Evolutionary conservation across 345 rosid species (phyloP).

Genomic region (Linum lewisii): DNA sequence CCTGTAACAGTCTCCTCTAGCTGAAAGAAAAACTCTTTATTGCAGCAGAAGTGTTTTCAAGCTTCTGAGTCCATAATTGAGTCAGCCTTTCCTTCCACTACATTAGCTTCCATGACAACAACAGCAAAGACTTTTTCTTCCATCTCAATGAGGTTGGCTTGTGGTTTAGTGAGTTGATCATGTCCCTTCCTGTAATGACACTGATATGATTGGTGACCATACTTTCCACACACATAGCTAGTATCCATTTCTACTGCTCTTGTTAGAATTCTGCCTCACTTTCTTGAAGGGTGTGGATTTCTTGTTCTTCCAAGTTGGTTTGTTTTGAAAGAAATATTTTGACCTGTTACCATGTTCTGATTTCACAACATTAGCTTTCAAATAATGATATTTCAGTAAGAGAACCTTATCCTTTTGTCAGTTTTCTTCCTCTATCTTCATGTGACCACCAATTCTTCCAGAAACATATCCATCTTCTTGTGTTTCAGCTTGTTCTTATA

Average conservation of each 20-base stretch:
- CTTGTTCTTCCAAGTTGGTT: neutral
- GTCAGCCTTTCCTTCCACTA: neutral
- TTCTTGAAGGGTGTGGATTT: neutral
- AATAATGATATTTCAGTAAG: neutral
- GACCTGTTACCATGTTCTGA: neutral
- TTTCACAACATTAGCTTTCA: neutral
- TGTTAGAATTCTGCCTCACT: neutral
- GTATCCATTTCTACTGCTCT: neutral
- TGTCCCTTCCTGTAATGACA: neutral
- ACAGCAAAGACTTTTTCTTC: neutral
- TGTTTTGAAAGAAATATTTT: neutral
- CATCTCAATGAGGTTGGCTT: neutral
- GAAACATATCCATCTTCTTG: too few relatives aligned
- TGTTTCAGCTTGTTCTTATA: neutral
- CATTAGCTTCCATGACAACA: neutral
- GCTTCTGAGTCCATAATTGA: neutral
- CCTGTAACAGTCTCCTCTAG: neutral
- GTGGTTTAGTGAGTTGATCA: neutral
- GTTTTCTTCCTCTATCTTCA: neutral
- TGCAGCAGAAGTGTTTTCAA: neutral
- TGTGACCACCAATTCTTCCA: too few relatives aligned
- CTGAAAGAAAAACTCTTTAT: neutral
- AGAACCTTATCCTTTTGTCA: neutral
- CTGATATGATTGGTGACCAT: neutral
- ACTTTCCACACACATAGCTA: neutral